Base-by-base conservation (phyloP, 768 basidiomycete genomes). In the Porphyrellus cyaneotinctus region DNA sequence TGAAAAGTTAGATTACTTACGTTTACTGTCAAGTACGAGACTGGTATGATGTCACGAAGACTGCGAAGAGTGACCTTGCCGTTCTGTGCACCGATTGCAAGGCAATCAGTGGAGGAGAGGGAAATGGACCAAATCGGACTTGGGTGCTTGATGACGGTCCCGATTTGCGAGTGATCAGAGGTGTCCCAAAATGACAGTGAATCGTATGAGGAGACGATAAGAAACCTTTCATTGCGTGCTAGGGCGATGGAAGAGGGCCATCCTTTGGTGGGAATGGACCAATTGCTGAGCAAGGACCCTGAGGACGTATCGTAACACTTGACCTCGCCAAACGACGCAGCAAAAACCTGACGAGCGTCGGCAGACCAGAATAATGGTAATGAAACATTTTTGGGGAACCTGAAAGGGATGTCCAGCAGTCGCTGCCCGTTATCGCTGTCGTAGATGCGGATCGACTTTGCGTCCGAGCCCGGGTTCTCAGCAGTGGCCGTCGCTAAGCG, bases 181-280 rank as follows among this genome's bases (percentile, higher is more conserved):
- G 23, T 17, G 17, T 53, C 42, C 52, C 52, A 53, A 22, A 54
- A 53, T 4, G 41, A 53, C 13, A 53, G 9, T 1, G 41, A 17
- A 5, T 48, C 5, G n/a, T 17, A 4, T 2, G 38, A 22, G 2
- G 13, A 13, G 26, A 43, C 22, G 13, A 18, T 26, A 31, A 20
- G 9, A 35, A 43, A 53, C 26, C 15, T 48, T 30, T 36, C 26
- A 15, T 28, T 41, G 35, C 13, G 41, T 10, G 52, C 31, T 18
- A 48, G 26, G 2, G 13, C 15, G 28, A 53, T 36, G 7, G 32
- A 53, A 36, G 26, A 15, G 2, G 31, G 17, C 8, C 9, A 18
- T 18, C 15, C 23, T 18, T 17, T 43, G n/a, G 30, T 36, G 10
- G 38, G 45, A 48, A 48, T n/a, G 13, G 46, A 9, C 52, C 52